Percentiles rank a stretch among this genome's conserved stretches.
phyloP scores from a whole-genome alignment of 78 protist species.

The Dictyostelium firmibasis region DNA sequence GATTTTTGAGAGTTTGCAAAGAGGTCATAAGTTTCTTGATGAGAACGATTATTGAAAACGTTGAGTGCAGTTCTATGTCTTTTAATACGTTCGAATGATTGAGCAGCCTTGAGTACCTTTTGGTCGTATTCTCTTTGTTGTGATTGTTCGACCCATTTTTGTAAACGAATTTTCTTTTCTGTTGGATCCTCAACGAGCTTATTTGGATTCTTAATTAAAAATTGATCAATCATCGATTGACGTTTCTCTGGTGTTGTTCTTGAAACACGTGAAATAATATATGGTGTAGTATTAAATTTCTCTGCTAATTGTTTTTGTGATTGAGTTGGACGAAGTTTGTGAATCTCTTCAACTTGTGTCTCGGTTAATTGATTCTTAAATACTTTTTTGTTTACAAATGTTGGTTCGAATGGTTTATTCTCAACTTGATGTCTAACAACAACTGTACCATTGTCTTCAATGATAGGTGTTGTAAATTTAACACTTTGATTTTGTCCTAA shows the following conservation, averaged over 20 bases:
- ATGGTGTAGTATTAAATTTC: slow-evolving; percentile 1
- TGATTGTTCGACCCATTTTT: background rate
- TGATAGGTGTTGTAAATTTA: too few species aligned
- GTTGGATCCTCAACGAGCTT: background rate
- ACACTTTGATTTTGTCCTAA: background rate
- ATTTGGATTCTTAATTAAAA: background rate
- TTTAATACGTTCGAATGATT: background rate
- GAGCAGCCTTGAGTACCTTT: slow-evolving; percentile 30
- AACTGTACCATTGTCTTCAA: too few species aligned
- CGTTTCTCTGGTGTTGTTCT: background rate
- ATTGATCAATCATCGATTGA: slow-evolving; percentile 2
- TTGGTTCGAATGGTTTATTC: background rate
- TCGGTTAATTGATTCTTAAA: background rate
- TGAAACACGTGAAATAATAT: background rate
- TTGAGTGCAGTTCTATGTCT: background rate
- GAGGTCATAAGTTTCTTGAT: slow-evolving; percentile 32
- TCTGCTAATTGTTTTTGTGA: slow-evolving; percentile 44
- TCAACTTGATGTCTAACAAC: background rate
- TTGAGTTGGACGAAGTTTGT: background rate
- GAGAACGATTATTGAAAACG: background rate
- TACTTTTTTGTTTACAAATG: background rate
- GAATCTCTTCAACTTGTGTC: background rate
- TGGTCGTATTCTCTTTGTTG: slow-evolving; percentile 53
- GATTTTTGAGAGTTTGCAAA: background rate
- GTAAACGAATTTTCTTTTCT: background rate